phyloP scores from a whole-genome alignment of 768 basidiomycete genomes.

The Phaeolepiota aurea region DNA sequence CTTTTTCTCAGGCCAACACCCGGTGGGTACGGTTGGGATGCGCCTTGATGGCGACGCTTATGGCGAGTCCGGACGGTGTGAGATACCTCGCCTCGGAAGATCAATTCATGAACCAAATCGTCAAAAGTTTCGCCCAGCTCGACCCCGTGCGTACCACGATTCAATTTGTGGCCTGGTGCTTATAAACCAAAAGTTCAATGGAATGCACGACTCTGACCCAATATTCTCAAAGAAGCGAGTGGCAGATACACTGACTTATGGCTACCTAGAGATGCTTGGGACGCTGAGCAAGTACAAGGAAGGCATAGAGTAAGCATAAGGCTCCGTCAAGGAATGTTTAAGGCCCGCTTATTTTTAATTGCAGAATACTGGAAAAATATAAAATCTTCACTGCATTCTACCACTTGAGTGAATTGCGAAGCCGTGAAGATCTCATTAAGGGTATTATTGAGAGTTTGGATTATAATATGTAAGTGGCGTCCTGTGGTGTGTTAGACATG shows the following conservation, averaged over 20 bases:
- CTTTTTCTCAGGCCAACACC: constrained; percentile 49
- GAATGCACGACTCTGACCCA: constrained; percentile 64
- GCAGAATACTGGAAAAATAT: constrained; percentile 84
- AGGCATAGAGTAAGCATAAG: constrained; percentile 75
- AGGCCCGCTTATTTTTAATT: constrained; percentile 3
- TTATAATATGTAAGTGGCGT: constrained; percentile 66
- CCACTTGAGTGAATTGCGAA: constrained; percentile 83
- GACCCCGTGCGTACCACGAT: constrained; percentile 60
- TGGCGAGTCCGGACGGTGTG: constrained; percentile 76
- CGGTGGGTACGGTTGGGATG: constrained; percentile 86
- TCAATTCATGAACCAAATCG: constrained; percentile 74
- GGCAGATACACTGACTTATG: constrained; percentile 75
- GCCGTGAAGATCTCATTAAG: constrained; percentile 87
- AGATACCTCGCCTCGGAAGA: constrained; percentile 79
- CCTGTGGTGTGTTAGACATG: constrained; percentile 2
- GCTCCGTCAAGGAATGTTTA: not conserved
- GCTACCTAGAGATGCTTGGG: constrained; percentile 95
- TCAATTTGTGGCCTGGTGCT: not conserved
- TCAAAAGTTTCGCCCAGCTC: constrained; percentile 82
- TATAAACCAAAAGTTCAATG: constrained; percentile 50
- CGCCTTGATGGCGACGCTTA: constrained; percentile 71
- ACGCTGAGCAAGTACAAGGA: constrained; percentile 82
- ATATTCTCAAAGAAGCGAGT: constrained; percentile 82
- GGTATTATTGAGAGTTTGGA: constrained; percentile 88
- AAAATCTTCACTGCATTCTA: constrained; percentile 95